Percentiles rank a stretch among this genome's conserved stretches.
Conservation (phyloP, 2,329 filamentous ascomycete species). For the Tolypocladium inflatum region DNA sequence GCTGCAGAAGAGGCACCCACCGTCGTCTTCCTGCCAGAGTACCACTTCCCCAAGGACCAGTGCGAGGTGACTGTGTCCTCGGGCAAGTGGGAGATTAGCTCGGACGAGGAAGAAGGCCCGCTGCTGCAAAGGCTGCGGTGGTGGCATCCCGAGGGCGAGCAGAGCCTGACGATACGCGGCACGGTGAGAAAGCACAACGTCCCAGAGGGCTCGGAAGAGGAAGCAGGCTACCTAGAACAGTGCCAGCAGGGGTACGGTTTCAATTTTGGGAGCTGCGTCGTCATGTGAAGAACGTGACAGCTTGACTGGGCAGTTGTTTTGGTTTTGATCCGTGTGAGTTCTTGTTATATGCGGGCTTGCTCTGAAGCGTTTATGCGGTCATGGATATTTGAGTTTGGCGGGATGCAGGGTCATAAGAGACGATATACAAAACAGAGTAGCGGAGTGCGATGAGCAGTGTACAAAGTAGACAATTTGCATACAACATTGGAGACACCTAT, state of each 20-base stretch:
- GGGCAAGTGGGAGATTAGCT: conserved; percentile 82
- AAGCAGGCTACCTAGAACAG: conserved; percentile 70
- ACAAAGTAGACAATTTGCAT: neutral
- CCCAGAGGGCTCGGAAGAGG: conserved; percentile 52
- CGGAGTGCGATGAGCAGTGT: neutral
- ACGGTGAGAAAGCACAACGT: conserved; percentile 55
- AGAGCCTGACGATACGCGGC: conserved; percentile 68
- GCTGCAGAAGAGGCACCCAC: conserved; percentile 61
- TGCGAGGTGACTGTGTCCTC: conserved; percentile 67
- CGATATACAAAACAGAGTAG: neutral
- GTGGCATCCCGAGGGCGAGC: conserved; percentile 87
- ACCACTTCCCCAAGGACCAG: conserved; percentile 74
- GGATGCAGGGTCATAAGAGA: neutral
- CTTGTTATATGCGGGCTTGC: neutral
- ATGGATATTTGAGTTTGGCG: neutral
- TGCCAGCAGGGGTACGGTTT: conserved; percentile 41
- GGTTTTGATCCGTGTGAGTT: neutral
- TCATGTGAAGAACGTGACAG: conserved; percentile 34
- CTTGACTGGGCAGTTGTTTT: neutral
- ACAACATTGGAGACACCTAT: neutral
- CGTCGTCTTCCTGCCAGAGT: conserved; percentile 78
- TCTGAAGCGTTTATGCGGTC: neutral
- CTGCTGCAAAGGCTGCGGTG: conserved; percentile 71
- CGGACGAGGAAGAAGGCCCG: conserved; percentile 59
- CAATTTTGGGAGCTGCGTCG: conserved; percentile 33